Evolutionary conservation across 2,329 filamentous ascomycete genomes (phyloP), one percentile per base, ranked within the genome.

Genomic region (Massarina eburnea): DNA sequence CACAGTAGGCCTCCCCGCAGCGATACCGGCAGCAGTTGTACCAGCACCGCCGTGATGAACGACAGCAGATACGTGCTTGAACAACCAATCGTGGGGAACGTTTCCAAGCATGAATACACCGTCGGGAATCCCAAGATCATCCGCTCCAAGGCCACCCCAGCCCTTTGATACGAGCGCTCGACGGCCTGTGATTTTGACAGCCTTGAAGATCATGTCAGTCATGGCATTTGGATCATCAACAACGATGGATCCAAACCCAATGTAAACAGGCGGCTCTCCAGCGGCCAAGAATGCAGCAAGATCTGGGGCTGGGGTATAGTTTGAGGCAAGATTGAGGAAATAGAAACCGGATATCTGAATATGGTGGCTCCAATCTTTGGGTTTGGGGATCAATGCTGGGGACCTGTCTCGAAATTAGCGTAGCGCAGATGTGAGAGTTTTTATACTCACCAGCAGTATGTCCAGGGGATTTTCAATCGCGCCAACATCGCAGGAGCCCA

Each of bases 41-140:
- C 90, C 90, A 8, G 90, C 90, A 46, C 91, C 90, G 18, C 90
- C 91, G 52, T 95, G 90, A 62, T 95, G 91, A 4, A 94, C 86
- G 1, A 95, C 90, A 34, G 83, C 85, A 1, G 88, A 86, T 1
- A 95, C 89, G 29, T 80, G 84, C 52, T 89, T 78, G 68, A 95
- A 95, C 0, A 95, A 73, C 90, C 90, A 95, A 70, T 95, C 91
- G 52, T 95, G 91, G 1, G 90, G 90, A 35, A 85, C 84, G 59
- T 92, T 94, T 9, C 88, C 89, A 29, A 95, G 76, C 82, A 95
- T 89, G 63, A 88, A 89, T 1, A 95, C 83, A 3, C 83, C 82
- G 2, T 90, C 82, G 0, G 89, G 89, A n/a, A 90, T 63, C 1
- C 24, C 83, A 76, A 57, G 57, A 20, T 71, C 60, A 27, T 90